Conservation (phyloP, 768 basidiomycete genomes). For the Cantharellus cinnabarinus region DNA sequence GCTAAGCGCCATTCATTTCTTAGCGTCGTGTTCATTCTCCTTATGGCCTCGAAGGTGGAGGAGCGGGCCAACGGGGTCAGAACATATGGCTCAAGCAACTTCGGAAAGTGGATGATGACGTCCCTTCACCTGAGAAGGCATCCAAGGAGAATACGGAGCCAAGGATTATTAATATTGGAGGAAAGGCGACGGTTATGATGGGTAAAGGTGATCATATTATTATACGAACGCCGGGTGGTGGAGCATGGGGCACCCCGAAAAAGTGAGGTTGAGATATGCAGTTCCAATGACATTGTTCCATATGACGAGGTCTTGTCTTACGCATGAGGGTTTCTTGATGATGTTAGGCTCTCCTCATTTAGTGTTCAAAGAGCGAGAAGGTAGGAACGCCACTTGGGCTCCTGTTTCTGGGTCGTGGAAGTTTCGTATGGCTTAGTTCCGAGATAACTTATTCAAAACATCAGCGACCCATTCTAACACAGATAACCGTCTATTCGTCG, state of each 20-base stretch:
- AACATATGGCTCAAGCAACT: slow-evolving; percentile 58
- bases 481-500: not conserved
- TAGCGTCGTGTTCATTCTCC: slow-evolving; percentile 72
- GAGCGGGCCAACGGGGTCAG: slow-evolving; percentile 43
- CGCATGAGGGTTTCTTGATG: too few relatives aligned
- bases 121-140: slow-evolving; percentile 10
- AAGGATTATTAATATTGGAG: slow-evolving; percentile 67
- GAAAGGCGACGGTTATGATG: slow-evolving; percentile 75
- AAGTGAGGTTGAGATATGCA: slow-evolving; percentile 8
- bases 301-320: not conserved
- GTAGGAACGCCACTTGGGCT: too few relatives aligned
- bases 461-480: too few relatives aligned
- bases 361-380: too few relatives aligned
- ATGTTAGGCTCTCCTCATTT: too few relatives aligned
- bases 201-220: slow-evolving; percentile 65
- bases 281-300: not conserved
- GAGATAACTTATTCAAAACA: not conserved
- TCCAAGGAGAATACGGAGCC: slow-evolving; percentile 9
- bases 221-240: slow-evolving; percentile 81
- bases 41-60: slow-evolving; percentile 71
- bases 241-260: slow-evolving; percentile 48
- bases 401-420: too few relatives aligned
- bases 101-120: slow-evolving; percentile 27
- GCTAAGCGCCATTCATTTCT: not conserved
- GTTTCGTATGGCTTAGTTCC: too few relatives aligned